Base-by-base conservation (phyloP, 2,329 filamentous ascomycete species). In the Chalaropsis ovoidea region DNA sequence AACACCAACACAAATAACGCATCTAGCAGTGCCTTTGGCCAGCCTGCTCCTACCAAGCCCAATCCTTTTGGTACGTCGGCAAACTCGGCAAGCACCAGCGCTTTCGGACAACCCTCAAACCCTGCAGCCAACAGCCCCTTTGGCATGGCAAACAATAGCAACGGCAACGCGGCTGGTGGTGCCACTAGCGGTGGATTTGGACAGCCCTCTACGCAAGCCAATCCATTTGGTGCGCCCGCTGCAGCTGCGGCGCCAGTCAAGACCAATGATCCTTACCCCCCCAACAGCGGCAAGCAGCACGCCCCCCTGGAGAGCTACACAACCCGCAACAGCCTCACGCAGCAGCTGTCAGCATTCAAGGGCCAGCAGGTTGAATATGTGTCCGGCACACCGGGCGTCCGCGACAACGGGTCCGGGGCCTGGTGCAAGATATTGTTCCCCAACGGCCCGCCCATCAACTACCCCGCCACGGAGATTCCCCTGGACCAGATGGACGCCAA, bases 391-490 rank as follows among this genome's bases (percentile, higher is more conserved):
- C 83, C 77, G 63, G 68, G 68, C 3, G 77, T 78, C 69, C 79
- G 69, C 68, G 81, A 74, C 24, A 75, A 76, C 45, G 17, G 27
- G 54, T 81, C 85, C 70, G 81, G 83, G 42, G 79, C 75, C 0
- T 83, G 81, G 77, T 78, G 81, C 62, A 84, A 82, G 69, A 86
- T 93, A 61, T 89, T 87, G 81, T 91, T 89, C 72, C 87, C 88
- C 0, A 77, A 86, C 58, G 90, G 89, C 0, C 80, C 86, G 24
- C 88, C 87, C 0, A 74, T 74, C 6, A 85, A 84, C 68, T 83
- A 82, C 63, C 80, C 80, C 68, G 82, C 87, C 68, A 87, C 86
- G 8, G 84, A 89, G 72, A 75, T 82, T 1, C 79, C 79, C 0
- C 74, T 78, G 1, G 80, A 82, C 6, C 68, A 72, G 45, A 89